Evolutionary conservation across 2,329 filamentous ascomycete species (phyloP).

Genomic region (Amylocarpus encephaloides): DNA sequence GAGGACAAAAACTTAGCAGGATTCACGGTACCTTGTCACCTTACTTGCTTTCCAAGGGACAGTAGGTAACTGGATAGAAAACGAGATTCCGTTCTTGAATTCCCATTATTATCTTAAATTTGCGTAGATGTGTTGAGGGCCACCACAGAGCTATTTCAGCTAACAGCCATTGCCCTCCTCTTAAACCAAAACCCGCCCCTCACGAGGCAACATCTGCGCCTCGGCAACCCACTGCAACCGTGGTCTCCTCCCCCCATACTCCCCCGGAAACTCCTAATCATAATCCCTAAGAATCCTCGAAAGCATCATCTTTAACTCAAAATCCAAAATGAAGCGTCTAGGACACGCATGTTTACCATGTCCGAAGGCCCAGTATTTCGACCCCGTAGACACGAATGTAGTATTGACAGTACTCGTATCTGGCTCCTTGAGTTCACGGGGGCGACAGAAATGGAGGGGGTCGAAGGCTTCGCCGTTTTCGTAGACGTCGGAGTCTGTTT

Average conservation of each 20-base stretch:
- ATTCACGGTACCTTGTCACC: no score
- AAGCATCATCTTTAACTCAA: conserved; percentile 21
- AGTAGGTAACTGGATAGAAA: no score
- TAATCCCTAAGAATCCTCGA: background rate
- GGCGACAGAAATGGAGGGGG: conserved; percentile 11
- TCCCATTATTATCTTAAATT: no score
- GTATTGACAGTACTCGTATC: background rate
- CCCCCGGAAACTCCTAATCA: background rate
- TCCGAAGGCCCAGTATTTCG: conserved; percentile 20
- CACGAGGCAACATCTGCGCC: background rate
- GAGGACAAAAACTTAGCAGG: no score
- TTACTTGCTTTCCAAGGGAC: no score
- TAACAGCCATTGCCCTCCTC: background rate
- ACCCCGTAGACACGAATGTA: conserved; percentile 19
- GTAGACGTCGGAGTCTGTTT: conserved; percentile 10
- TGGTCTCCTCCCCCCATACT: background rate
- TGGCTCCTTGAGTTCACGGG: conserved; percentile 3
- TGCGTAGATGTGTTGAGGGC: no score
- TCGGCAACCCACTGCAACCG: background rate
- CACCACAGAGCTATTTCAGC: background rate
- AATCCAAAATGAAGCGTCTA: conserved; percentile 25
- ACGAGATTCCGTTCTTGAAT: no score
- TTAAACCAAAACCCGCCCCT: background rate
- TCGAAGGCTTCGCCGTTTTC: conserved; percentile 11
- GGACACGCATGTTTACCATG: conserved; percentile 28